Evolutionary conservation across 192 early-diverging fungal species (phyloP).

Genomic region (Chytriomyces confervae): DNA sequence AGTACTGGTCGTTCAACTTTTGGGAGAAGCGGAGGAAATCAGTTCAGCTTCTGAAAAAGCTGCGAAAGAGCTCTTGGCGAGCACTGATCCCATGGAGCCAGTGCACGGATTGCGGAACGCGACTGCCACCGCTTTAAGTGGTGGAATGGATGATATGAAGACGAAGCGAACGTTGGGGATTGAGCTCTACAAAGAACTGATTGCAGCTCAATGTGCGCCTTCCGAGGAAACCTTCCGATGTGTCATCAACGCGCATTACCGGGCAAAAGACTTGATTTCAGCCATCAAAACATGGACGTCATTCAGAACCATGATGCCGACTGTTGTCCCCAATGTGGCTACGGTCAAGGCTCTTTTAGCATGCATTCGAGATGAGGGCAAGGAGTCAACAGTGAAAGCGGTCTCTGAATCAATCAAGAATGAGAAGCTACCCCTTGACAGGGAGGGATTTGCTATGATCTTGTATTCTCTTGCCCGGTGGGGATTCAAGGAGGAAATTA

Average conservation of each 20-base stretch:
- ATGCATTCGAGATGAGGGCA: conserved; percentile 23
- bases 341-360: conserved; percentile 23
- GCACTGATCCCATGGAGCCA: neutral
- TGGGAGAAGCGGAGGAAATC: conserved; percentile 3
- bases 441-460: conserved; percentile 9
- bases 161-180: conserved; percentile 19
- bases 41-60: neutral
- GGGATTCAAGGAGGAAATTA: conserved; percentile 30
- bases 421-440: conserved; percentile 19
- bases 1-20: conserved; percentile 19
- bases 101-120: neutral
- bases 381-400: conserved; percentile 16
- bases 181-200: conserved; percentile 41
- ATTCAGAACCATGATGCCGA: conserved; percentile 8
- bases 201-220: conserved; percentile 9
- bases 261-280: conserved; percentile 21
- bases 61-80: neutral
- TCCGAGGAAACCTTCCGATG: conserved; percentile 19
- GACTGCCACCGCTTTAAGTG: too few species aligned
- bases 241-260: conserved; percentile 29
- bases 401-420: conserved; percentile 35
- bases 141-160: conserved; percentile 11
- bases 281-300: conserved; percentile 36
- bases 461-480: conserved; percentile 23
- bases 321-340: neutral